Evolutionary conservation across 202 grass and related monocot genomes (phyloP), one percentile per base, ranked within the genome.

Genomic region (Brachypodium distachyon): DNA sequence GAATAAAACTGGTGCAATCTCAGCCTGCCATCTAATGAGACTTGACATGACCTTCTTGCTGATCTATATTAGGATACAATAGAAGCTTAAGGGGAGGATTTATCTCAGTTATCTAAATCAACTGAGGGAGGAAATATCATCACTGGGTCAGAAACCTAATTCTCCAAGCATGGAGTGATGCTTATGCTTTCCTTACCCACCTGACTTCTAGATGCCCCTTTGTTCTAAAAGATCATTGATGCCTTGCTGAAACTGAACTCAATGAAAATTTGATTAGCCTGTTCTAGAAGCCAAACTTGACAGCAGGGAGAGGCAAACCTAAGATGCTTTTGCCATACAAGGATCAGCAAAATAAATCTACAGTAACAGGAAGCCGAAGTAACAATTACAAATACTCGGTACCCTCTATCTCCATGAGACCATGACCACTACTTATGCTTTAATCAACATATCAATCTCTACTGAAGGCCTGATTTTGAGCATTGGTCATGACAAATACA

Each of bases 211-310:
- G 31, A 76, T 48, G 17, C n/a, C 17, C 44, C 37, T 80, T 70
- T 66, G 54, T 77, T 82, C n/a, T 65, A 83, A 22, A 70, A 22
- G 26, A 47, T 16, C 4, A 78, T 67, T 46, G 55, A 76, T 84
- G 12, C 63, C 49, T 80, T 80, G 27, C 81, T 76, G 80, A 46
- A 57, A 77, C 27, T 17, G 32, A 10, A 77, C 53, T 77, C 39
- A 7, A 14, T 70, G 19, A 27, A 71, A 43, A 13, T 78, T 79
- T 79, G 10, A 22, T 57, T 55, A 42, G 1, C 22, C 17, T 32
- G 17, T n/a, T 14, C 34, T 32, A 56, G 21, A 55, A 58, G 43
- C 27, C 6, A 28, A 74, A 58, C 52, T 74, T 74, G 25, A 58
- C 53, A 43, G 52, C 53, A 74, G 12, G 17, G 25, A 42, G 37